Percentiles rank a stretch among this genome's conserved stretches.
phyloP scores from a whole-genome alignment of 2,329 filamentous ascomycete genomes.

The Fusarium humuli region DNA sequence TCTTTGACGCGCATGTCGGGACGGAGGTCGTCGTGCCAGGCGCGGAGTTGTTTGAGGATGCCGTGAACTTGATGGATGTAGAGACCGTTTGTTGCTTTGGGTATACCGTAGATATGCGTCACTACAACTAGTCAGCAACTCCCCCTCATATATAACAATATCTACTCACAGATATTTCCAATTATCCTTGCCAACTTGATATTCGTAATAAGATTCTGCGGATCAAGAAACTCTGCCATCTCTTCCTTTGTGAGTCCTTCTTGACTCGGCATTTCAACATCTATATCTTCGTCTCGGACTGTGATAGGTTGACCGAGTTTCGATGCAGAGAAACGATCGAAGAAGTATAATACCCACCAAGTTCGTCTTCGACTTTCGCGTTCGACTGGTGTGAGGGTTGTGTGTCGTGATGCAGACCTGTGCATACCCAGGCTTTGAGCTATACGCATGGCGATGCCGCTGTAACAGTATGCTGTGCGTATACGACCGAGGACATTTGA shows the following conservation, averaged over 20 bases:
- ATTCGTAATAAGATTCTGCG: constrained; percentile 45
- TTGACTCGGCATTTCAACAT: constrained; percentile 49
- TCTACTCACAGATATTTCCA: constrained; percentile 41
- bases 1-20: constrained; percentile 44
- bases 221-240: constrained; percentile 47
- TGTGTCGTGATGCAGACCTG: constrained; percentile 45
- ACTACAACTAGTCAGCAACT: constrained; percentile 17
- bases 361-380: constrained; percentile 45
- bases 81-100: constrained; percentile 45
- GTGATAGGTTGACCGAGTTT: constrained; percentile 51
- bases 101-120: constrained; percentile 48
- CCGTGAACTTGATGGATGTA: constrained; percentile 47
- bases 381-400: constrained; percentile 39
- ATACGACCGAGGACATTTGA: constrained; percentile 52
- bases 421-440: constrained; percentile 58
- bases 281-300: constrained; percentile 50
- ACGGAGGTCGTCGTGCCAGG: constrained; percentile 46
- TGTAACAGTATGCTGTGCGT: constrained; percentile 50
- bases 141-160: rapidly evolving
- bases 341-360: constrained; percentile 52
- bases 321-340: constrained; percentile 50
- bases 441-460: constrained; percentile 53
- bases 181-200: constrained; percentile 49
- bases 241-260: constrained; percentile 46
- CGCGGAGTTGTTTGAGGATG: constrained; percentile 46